Evolutionary conservation across 2,329 filamentous ascomycete genomes (phyloP), one percentile per base, ranked within the genome.

Genomic region (Ophiostoma australiae): DNA sequence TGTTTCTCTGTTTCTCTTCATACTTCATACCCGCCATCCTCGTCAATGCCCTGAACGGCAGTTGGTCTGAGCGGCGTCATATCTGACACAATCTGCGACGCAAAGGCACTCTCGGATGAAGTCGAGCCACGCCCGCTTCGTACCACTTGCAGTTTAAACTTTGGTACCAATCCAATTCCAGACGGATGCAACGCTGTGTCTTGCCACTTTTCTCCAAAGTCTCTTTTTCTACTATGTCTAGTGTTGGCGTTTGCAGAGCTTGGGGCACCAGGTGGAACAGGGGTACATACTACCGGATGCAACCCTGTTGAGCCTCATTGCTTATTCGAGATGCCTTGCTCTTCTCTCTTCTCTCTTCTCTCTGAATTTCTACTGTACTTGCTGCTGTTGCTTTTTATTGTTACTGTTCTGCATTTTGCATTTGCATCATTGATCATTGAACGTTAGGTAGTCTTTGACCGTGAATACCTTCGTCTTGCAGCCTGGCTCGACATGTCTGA

Each of bases 41-140:
- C 44, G 73, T 74, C 74, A 74, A 76, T 75, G 75, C 74, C 73
- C 69, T 74, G 70, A 71, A 69, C 52, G 52, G 52, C 52, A 58
- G 52, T 27, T 58, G n/a, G 52, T 58, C 52, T 58, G 52, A 58
- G 52, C 52, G 52, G 23, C 52, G 52, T 31, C 52, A 70, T 44
- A 69, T 70, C 74, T 76, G 76, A 72, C 73, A 76, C 76, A 58
- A 58, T 58, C 52, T 58, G 52, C 52, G 23, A 58, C 52, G 17
- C 52, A 27, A 11, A 69, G 72, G 72, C 23, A 48, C 58, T 67
- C 68, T 58, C 52, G 52, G 52, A 58, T 58, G 23, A 58, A 58
- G 52, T 58, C 52, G n/a, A 23, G 52, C 52, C 52, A 58, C 52
- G 52, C 4, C 13, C 23, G 17, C 48, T 69, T 35, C 48, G 20